phyloP scores from a whole-genome alignment of 1,284 basidiomycete species.

The Rhizoctonia solani region DNA sequence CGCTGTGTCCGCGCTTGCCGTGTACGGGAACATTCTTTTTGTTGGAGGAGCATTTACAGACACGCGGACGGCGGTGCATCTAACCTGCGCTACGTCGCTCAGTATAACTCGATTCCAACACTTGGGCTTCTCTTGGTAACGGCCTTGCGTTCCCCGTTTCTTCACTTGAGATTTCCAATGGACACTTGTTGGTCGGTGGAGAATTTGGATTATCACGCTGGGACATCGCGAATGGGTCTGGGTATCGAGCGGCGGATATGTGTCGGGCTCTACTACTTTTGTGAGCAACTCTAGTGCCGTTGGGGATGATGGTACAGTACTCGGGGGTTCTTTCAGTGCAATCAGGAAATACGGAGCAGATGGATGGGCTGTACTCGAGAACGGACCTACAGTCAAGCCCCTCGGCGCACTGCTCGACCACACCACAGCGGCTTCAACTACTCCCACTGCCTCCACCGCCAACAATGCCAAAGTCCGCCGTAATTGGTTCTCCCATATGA shows the following conservation, averaged over 20 bases:
- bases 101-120: conserved; percentile 71
- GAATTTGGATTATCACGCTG: conserved; percentile 86
- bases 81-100: conserved; percentile 68
- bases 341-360: conserved; percentile 66
- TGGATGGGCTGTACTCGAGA: conserved; percentile 72
- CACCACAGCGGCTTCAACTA: conserved; percentile 42
- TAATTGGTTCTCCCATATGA: conserved; percentile 58
- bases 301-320: conserved; percentile 38
- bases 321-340: conserved; percentile 65
- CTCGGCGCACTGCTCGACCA: conserved; percentile 59
- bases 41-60: conserved; percentile 86
- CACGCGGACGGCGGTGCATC: conserved; percentile 60
- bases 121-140: conserved; percentile 72
- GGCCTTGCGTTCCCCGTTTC: conserved; percentile 81
- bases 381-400: conserved; percentile 60
- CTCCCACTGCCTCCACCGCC: conserved; percentile 1
- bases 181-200: conserved; percentile 69
- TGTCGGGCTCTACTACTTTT: conserved; percentile 76
- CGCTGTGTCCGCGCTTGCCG: conserved; percentile 65
- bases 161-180: conserved; percentile 58
- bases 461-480: conserved; percentile 42
- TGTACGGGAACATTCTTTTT: conserved; percentile 64
- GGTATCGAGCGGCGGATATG: conserved; percentile 72
- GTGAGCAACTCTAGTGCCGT: conserved; percentile 58
- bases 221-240: conserved; percentile 69